A percentile compares a stretch with the other conserved stretches of the same genome.
Conservation (phyloP, 345 rosid species). For the Trapa incisa region DNA sequence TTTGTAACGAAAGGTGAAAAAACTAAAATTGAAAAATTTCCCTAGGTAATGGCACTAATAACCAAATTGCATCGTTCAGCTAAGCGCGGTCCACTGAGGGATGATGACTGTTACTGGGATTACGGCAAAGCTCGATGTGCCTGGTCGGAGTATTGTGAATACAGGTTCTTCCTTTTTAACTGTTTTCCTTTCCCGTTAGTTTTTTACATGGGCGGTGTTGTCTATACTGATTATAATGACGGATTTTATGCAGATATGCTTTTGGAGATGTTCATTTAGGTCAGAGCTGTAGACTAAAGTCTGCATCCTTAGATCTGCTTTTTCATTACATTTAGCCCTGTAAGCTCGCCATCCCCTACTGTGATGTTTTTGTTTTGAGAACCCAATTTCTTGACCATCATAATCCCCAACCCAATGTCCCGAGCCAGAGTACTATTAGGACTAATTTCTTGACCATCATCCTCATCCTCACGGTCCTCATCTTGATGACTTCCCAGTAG, state of each 20-base stretch:
- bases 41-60: background rate
- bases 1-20: slow-evolving; percentile 82
- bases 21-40: background rate
- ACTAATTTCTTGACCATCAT: too few relatives aligned
- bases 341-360: background rate
- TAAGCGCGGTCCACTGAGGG: slow-evolving; percentile 87
- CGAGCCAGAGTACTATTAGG: too few relatives aligned
- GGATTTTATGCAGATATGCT: slow-evolving; percentile 37
- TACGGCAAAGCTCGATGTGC: slow-evolving; percentile 96
- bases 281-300: slow-evolving; percentile 95
- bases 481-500: slow-evolving; percentile 25
- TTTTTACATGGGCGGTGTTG: background rate
- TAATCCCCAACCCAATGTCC: too few relatives aligned
- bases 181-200: background rate
- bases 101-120: slow-evolving; percentile 97
- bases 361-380: background rate
- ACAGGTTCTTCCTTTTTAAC: slow-evolving; percentile 35
- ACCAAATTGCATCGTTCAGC: slow-evolving; percentile 26
- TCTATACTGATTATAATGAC: background rate
- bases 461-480: too few relatives aligned
- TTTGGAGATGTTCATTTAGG: slow-evolving; percentile 96
- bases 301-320: slow-evolving; percentile 48
- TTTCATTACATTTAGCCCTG: slow-evolving; percentile 45
- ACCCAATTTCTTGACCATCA: background rate
- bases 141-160: slow-evolving; percentile 89